Conservation (phyloP, 225 moss, liverwort and hornwort genomes). For the Marchantia paleacea region DNA sequence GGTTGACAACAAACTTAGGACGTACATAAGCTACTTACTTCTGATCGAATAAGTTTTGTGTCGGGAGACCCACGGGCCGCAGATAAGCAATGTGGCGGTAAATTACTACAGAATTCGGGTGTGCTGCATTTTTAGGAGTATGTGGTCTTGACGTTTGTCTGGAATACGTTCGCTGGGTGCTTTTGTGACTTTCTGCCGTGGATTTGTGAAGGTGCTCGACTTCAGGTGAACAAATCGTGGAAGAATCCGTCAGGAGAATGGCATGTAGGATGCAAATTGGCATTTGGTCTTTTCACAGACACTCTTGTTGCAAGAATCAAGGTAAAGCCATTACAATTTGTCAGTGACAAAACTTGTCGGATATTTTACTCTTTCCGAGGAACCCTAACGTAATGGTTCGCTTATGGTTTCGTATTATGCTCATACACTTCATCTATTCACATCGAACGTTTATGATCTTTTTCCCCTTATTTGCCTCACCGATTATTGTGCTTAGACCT, state of each 20-base stretch:
- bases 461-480: neutral
- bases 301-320: constrained; percentile 70
- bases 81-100: too few species aligned
- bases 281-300: constrained; percentile 80
- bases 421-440: neutral
- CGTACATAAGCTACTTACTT: too few species aligned
- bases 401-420: neutral
- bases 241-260: constrained; percentile 90
- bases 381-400: neutral
- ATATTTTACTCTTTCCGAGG: too few species aligned
- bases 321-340: constrained; percentile 36
- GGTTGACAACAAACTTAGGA: neutral
- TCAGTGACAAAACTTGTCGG: too few species aligned
- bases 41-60: too few species aligned
- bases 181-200: constrained; percentile 6
- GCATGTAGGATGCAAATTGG: constrained; percentile 82
- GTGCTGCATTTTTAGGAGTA: neutral
- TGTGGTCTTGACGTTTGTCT: neutral
- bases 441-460: neutral
- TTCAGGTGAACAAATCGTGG: constrained; percentile 82
- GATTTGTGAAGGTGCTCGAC: constrained; percentile 53
- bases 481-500: neutral
- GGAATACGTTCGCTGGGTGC: neutral
- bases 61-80: too few species aligned
- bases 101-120: too few species aligned